Base-by-base conservation (phyloP, 257 asterid genomes). In the Ballota nigra region DNA sequence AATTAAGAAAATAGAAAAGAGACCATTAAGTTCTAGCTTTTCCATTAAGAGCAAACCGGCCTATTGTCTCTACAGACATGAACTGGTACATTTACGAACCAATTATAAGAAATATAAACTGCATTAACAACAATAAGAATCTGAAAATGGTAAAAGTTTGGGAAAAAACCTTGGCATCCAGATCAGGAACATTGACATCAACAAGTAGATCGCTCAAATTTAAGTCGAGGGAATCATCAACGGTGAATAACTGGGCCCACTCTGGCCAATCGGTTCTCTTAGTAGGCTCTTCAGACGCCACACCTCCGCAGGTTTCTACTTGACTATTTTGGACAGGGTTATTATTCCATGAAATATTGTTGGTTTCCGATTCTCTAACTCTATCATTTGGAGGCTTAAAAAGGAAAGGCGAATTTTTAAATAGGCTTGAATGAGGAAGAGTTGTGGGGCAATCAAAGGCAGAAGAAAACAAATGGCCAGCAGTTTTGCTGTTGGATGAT, bases 181-280 rank as follows among this genome's bases (percentile, higher is more conserved):
- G 84, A 76, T 88, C 92, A 12, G 92, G 92, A 69, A 85, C 77
- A 74, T 80, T 75, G 69, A 85, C 86, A 77, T 86, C 93, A 47
- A 84, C 86, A 63, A 88, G 90, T 63, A 86, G 81, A 75, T 88
- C 84, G 65, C 76, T 79, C 87, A 90, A 86, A 77, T 80, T 85
- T 24, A 92, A 66, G 64, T 77, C 96, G n/a, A 83, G 76, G 0
- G 86, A 22, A 58, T 80, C 90, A 59, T 90, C 92, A 20, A 77
- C 88, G 31, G 80, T 72, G 76, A 88, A 81, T 53, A 88, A 76
- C 84, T 88, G 85, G 0, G 88, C 86, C 97, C 97, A 90, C 49
- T 85, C 92, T 66, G 76, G 83, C 96, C 89, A 90, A 66, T 88
- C 90, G 26, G 81, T 70, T 84, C 78, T 80, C 82, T 53, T 86